Base-by-base conservation (phyloP, 2,329 filamentous ascomycete genomes). In the Fusarium luffae region DNA sequence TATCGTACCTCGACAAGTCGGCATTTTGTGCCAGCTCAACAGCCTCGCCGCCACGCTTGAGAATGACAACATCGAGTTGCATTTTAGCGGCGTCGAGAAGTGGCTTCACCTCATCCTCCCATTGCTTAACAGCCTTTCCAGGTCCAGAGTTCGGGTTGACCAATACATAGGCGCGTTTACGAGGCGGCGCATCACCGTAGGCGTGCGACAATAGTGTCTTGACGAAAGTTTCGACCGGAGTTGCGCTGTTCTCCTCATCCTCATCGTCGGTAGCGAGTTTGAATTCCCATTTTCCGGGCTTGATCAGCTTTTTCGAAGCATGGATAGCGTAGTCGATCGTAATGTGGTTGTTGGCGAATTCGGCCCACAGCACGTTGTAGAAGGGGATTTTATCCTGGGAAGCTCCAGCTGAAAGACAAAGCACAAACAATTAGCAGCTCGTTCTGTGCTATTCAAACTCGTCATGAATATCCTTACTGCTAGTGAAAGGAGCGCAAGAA, bases 61-160 rank as follows among this genome's bases (percentile, higher is more conserved):
- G 97, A 51, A 84, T 85, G 69, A 93, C 87, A 13, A 94, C 86
- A 70, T 97, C 92, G 23, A 97, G 79, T 42, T 86, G 81, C 83
- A 95, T 96, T 54, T 88, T 85, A 2, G 96, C 94, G 0, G 94
- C 94, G 18, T 90, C 88, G 66, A 99, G 90, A 34, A 99, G 86
- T 11, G 95, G 94, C 75, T 91, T 90, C 47, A 94, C 92, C 69
- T 95, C 86, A 46, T 86, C 86, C 59, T 89, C 82, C 86, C 94
- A 98, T 69, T 90, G 86, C 76, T 89, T 92, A 66, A 88, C 82
- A 2, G 94, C 95, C 43, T 81, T 82, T 42, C 95, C 95, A 43
- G 93, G 92, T 0, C 96, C 96, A 16, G 94, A 93, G 74, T 94
- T 92, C 0, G 96, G 96, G 79, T 99, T 99, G 66, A 99, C 86